phyloP scores from a whole-genome alignment of 352 stramenopile genomes.

The Globisporangium alternatum region DNA sequence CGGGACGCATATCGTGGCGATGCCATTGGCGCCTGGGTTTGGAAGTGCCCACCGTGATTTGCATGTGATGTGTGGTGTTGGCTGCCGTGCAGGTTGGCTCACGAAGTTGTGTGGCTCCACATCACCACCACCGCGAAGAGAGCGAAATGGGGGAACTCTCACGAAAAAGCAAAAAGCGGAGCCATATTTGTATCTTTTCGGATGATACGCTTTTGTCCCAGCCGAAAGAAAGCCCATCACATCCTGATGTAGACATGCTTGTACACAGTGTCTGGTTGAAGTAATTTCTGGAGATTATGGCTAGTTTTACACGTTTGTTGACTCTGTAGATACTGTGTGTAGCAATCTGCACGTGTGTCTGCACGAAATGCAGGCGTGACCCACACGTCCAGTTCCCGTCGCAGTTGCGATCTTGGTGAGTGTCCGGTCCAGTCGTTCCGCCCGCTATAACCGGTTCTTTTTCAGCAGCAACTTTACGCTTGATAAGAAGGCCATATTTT shows the following conservation, averaged over 20 bases:
- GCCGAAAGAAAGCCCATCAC: neutral
- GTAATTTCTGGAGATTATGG: no score
- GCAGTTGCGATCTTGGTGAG: slow-evolving; percentile 11
- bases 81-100: no score
- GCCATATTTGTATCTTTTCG: neutral
- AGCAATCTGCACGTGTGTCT: neutral
- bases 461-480: neutral
- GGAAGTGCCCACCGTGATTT: no score
- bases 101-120: no score
- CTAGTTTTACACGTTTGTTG: no score
- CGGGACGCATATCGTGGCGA: neutral
- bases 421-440: slow-evolving; percentile 3
- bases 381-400: slow-evolving; percentile 1
- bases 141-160: no score
- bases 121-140: no score
- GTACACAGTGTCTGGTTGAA: neutral
- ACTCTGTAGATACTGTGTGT: neutral
- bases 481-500: neutral
- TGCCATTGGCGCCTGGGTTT: no score
- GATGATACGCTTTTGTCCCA: no score
- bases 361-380: neutral
- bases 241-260: neutral
- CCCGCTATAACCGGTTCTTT: no score
- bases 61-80: no score
- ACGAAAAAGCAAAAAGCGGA: neutral